Percentiles rank a stretch among this genome's conserved stretches.
Evolutionary conservation across 208 protist species (phyloP).

Genomic region (Acanthamoeba royreba): DNA sequence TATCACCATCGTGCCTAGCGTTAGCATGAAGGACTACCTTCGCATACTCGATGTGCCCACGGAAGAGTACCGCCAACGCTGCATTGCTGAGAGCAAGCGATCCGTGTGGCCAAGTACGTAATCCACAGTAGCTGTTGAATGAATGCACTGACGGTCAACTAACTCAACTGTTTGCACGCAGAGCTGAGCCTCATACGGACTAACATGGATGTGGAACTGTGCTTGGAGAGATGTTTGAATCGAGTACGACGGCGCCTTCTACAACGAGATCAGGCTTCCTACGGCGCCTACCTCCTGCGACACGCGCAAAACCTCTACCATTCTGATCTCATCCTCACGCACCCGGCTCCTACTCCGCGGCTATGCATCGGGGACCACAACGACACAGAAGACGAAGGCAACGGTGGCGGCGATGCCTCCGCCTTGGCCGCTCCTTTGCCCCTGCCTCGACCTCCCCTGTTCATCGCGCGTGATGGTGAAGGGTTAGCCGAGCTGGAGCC

Average conservation of each 20-base stretch:
- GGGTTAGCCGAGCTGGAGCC: too few species aligned
- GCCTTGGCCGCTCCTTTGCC: too few species aligned
- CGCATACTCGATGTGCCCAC: constrained; percentile 48
- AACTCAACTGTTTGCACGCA: neutral
- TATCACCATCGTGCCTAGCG: constrained; percentile 48
- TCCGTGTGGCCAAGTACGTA: constrained; percentile 13
- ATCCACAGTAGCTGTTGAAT: too few species aligned
- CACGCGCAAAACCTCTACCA: neutral
- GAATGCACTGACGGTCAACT: too few species aligned
- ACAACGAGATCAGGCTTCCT: neutral
- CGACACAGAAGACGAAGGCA: too few species aligned
- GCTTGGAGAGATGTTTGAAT: neutral
- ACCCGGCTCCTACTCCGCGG: too few species aligned
- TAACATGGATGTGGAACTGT: neutral
- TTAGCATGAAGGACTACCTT: constrained; percentile 6
- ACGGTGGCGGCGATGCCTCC: too few species aligned
- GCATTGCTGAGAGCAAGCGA: constrained; percentile 33
- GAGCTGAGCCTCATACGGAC: neutral
- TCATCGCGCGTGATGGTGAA: too few species aligned
- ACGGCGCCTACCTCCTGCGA: neutral
- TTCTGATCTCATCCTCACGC: neutral
- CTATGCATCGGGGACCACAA: too few species aligned
- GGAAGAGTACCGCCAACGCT: neutral
- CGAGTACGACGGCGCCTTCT: neutral
- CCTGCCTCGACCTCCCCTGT: too few species aligned